These are phyloP conservation scores for Rhodotorula sp. DNA, from an alignment of 1,284 basidiomycete genomes.

Conservation along the genomic window DNA sequence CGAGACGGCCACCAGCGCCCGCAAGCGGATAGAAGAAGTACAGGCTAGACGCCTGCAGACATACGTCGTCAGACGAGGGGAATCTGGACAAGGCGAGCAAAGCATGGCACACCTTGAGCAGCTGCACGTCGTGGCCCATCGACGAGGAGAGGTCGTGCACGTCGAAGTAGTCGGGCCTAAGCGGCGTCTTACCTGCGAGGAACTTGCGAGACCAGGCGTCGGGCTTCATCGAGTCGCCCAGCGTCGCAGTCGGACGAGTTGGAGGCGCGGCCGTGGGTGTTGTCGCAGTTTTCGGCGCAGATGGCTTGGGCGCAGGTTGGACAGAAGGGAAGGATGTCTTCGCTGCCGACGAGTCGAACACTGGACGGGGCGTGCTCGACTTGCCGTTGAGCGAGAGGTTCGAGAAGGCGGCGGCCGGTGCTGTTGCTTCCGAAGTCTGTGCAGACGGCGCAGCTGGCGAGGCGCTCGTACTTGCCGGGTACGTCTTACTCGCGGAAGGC, in stretches of 20 bases:
- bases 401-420: background rate
- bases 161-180: constrained; percentile 52
- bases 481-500: background rate
- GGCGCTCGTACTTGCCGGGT: background rate
- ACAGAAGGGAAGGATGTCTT: constrained; percentile 4
- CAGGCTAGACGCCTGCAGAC: constrained; percentile 44
- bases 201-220: constrained; percentile 51
- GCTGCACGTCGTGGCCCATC: constrained; percentile 49
- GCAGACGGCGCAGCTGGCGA: background rate
- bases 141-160: constrained; percentile 49
- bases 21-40: constrained; percentile 52
- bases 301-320: background rate
- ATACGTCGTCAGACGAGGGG: background rate
- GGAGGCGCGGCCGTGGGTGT: background rate
- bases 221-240: background rate
- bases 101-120: constrained; percentile 40
- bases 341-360: constrained; percentile 1
- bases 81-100: background rate
- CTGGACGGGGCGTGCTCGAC: constrained; percentile 6
- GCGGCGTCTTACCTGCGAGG: constrained; percentile 51
- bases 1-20: constrained; percentile 53
- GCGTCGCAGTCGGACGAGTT: background rate
- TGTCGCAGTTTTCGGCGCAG: background rate
- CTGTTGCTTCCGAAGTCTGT: background rate
- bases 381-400: constrained; percentile 7